These are phyloP conservation scores for Hanseniaspora taiwanica DNA, from an alignment of 805 yeast genomes.

Conservation along the genomic window DNA sequence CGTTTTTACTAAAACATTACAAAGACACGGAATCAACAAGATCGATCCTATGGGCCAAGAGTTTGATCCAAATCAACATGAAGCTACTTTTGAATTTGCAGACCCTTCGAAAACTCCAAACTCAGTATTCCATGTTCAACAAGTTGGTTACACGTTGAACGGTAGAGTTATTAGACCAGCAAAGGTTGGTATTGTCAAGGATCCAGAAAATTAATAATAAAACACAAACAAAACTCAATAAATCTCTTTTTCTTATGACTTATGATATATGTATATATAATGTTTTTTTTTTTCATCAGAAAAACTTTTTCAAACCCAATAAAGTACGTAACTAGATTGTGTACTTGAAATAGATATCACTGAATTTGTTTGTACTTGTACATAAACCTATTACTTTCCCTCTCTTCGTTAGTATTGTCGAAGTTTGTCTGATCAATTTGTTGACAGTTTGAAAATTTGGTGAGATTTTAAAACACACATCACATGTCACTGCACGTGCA, in stretches of 20 bases:
- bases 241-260: not conserved
- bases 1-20: constrained; percentile 72
- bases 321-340: too few species aligned
- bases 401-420: too few species aligned
- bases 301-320: too few species aligned
- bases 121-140: constrained; percentile 86
- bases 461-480: too few species aligned
- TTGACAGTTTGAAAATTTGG: too few species aligned
- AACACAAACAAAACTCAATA: not conserved
- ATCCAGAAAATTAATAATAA: constrained; percentile 9
- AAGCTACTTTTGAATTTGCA: constrained; percentile 81
- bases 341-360: too few species aligned
- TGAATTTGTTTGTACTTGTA: too few species aligned
- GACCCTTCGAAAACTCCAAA: constrained; percentile 86
- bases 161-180: constrained; percentile 89
- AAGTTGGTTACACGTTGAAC: constrained; percentile 74
- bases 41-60: constrained; percentile 72
- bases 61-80: constrained; percentile 86
- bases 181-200: constrained; percentile 86
- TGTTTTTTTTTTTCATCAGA: too few species aligned
- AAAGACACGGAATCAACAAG: constrained; percentile 66
- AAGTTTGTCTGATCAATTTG: too few species aligned
- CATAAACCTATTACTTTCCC: too few species aligned
- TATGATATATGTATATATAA: too few species aligned
- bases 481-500: too few species aligned